phyloP scores from a whole-genome alignment of 2,329 filamentous ascomycete genomes.

The Beauveria brongniartii region DNA sequence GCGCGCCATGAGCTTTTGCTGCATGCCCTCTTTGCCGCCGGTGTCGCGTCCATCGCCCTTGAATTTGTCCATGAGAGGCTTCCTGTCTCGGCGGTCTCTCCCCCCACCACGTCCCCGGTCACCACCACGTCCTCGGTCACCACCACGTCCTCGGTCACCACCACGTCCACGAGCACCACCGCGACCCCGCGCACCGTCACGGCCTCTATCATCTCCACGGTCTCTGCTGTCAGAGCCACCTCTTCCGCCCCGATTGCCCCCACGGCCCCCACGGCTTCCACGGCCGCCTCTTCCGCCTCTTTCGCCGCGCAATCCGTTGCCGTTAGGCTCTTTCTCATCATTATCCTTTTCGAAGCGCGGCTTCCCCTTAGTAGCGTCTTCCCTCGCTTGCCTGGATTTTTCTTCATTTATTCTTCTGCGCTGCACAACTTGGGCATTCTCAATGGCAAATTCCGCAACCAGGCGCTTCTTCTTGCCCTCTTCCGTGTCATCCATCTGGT shows the following conservation, averaged over 20 bases:
- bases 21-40: constrained; percentile 41
- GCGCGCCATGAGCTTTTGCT: constrained; percentile 74
- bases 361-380: neutral
- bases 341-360: constrained; percentile 19
- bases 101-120: constrained; percentile 2
- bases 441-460: constrained; percentile 95
- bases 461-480: constrained; percentile 75
- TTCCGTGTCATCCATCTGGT: constrained; percentile 46
- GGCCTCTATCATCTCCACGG: neutral
- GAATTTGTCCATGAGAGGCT: constrained; percentile 15
- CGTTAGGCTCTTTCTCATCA: constrained; percentile 23
- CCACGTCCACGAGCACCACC: constrained; percentile 9
- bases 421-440: constrained; percentile 92
- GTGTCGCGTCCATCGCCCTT: constrained; percentile 28
- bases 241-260: neutral
- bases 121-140: constrained; percentile 7
- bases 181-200: constrained; percentile 11
- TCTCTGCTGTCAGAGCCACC: constrained; percentile 9
- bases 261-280: neutral
- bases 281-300: neutral
- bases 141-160: constrained; percentile 9
- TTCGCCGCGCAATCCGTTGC: neutral
- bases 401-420: constrained; percentile 45
- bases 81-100: constrained; percentile 2
- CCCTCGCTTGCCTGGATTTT: constrained; percentile 22